Conservation (phyloP, 1,284 basidiomycete genomes). For the Spongispora temasekensis region DNA sequence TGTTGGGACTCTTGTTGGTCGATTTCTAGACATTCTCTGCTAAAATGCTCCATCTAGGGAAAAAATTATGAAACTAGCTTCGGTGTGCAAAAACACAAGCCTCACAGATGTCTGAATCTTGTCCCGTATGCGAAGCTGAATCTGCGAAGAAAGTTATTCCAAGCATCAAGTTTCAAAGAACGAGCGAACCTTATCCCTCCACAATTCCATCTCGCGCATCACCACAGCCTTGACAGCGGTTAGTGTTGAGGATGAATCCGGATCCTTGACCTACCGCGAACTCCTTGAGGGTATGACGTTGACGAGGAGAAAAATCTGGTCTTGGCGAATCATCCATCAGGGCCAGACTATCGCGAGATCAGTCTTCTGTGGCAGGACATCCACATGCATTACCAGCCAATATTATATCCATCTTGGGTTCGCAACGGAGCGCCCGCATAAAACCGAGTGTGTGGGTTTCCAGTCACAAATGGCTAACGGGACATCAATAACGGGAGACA, state of each 20-base stretch:
- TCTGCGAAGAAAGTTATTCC: slow-evolving; percentile 43
- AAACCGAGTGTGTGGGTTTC: slow-evolving; percentile 75
- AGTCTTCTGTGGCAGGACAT: slow-evolving; percentile 8
- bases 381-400: slow-evolving; percentile 64
- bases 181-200: slow-evolving; percentile 83
- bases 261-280: slow-evolving; percentile 61
- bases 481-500: slow-evolving; percentile 1
- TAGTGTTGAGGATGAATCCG: slow-evolving; percentile 4
- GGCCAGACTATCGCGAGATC: slow-evolving; percentile 55
- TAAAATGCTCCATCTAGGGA: slow-evolving; percentile 90
- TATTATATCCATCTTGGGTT: slow-evolving; percentile 88
- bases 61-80: not conserved
- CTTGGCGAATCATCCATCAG: slow-evolving; percentile 86
- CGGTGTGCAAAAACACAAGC: slow-evolving; percentile 7
- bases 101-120: slow-evolving; percentile 85
- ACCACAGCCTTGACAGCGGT: slow-evolving; percentile 62
- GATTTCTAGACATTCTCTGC: slow-evolving; percentile 91
- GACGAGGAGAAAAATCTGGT: slow-evolving; percentile 84
- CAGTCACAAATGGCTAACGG: slow-evolving; percentile 72
- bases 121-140: slow-evolving; percentile 88
- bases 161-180: not conserved
- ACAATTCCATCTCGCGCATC: slow-evolving; percentile 96
- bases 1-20: slow-evolving; percentile 56
- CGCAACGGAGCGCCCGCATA: slow-evolving; percentile 91
- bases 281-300: slow-evolving; percentile 91